These are phyloP conservation scores for Acrocalymma vagum DNA, from an alignment of 2,329 filamentous ascomycete species.

Conservation along the genomic window DNA sequence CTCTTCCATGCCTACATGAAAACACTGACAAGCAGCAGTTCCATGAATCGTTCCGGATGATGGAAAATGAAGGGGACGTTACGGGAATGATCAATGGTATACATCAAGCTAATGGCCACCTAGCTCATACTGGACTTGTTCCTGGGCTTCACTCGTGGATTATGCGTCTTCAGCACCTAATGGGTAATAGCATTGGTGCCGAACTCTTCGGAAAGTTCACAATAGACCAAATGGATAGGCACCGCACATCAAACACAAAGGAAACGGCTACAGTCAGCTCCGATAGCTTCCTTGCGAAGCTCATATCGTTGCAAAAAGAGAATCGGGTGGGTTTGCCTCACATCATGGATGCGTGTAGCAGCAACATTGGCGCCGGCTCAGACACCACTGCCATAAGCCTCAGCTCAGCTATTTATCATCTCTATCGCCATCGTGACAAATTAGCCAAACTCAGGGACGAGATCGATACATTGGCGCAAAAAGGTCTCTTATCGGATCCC, in stretches of 20 bases:
- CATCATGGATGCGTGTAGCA: neutral
- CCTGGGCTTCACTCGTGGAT: conserved; percentile 11
- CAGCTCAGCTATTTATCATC: conserved; percentile 54
- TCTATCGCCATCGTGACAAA: conserved; percentile 29
- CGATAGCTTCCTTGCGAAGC: no score
- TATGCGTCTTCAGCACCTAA: no score
- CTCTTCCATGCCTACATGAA: no score
- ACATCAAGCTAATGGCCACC: neutral
- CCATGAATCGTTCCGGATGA: conserved; percentile 20
- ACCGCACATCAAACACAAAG: no score
- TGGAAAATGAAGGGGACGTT: conserved; percentile 22
- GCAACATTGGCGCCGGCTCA: conserved; percentile 47
- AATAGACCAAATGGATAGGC: no score
- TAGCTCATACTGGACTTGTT: conserved; percentile 7
- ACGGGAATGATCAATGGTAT: conserved; percentile 9
- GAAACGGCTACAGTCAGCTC: no score
- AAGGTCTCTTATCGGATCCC: conserved; percentile 11
- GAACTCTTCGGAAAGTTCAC: no score
- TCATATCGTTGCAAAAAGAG: no score
- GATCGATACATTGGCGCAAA: conserved; percentile 13
- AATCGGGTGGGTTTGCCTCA: neutral
- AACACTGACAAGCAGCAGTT: no score
- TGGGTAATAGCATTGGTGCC: no score
- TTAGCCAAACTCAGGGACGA: conserved; percentile 24
- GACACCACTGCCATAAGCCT: conserved; percentile 60